Evolutionary conservation across 176 grass and related monocot genomes (phyloP), one percentile per base, ranked within the genome.

Genomic region (Phoenix roebelenii): DNA sequence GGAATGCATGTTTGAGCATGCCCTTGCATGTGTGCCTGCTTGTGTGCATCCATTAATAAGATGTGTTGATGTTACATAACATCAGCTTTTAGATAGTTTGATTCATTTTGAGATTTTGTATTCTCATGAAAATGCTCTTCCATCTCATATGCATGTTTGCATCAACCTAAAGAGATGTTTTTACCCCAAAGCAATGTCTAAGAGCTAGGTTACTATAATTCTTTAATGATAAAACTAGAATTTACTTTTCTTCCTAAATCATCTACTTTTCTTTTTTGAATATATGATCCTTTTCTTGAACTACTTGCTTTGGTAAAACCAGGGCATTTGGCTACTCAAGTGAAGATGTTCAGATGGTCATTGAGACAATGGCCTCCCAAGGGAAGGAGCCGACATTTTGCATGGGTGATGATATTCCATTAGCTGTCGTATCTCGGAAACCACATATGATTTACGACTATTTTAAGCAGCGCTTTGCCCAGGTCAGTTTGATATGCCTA

Each of bases 341-440:
- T 81, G 94, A 98, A 84, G 94, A 98, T 89, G 94, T 98, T 66
- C 94, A 98, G 78, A 77, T 98, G 94, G 88, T 98, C 52, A 98
- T 98, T 73, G 94, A 98, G 85, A 78, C 94, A 25, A 98, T 98
- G 94, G 94, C 94, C 63, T 88, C 85, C 58, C 94, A 98, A 92
- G 94, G 94, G 59, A 98, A 98, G 85, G 94, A 98, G 52, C 94
- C 94, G 78, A 98, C 94, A 72, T 98, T 98, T 88, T 98, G 94
- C 67, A 98, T 98, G 94, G 94, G 94, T 1, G 94, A 98, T 74
- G 94, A 98, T 77, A 98, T 86, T 89, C 88, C 94, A 51, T 83
- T 98, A 82, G 93, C 93, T 5, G 81, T 85, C 49, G 60, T 98
- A 64, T 98, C 93, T 68, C 77, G 86, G 48, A 98, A 82, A 60